Conservation (phyloP, 495 filamentous ascomycete genomes). For the Penicillium pancosmium region DNA sequence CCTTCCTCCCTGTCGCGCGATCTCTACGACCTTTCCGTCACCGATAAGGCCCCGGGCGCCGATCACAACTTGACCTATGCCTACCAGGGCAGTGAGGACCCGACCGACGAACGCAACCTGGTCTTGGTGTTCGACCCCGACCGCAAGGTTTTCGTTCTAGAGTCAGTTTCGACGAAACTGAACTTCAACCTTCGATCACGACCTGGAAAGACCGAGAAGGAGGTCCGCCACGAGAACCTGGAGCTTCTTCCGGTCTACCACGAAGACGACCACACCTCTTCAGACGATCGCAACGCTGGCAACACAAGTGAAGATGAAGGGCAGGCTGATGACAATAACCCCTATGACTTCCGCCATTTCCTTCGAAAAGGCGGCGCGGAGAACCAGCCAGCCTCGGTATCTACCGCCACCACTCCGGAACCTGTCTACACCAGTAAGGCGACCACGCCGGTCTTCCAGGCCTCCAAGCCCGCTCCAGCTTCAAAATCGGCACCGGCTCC, state of each 20-base stretch:
- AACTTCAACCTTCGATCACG: constrained; percentile 61
- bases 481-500: not conserved
- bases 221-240: constrained; percentile 45
- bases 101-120: constrained; percentile 42
- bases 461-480: constrained; percentile 20
- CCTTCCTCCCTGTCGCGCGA: constrained; percentile 40
- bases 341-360: constrained; percentile 63
- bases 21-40: constrained; percentile 52
- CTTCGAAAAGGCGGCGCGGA: constrained; percentile 44
- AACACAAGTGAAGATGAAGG: constrained; percentile 46
- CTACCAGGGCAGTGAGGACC: constrained; percentile 55
- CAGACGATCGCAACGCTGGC: constrained; percentile 44
- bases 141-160: constrained; percentile 53
- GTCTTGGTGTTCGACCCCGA: constrained; percentile 56
- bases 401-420: constrained; percentile 44
- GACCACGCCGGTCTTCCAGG: constrained; percentile 35
- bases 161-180: constrained; percentile 52
- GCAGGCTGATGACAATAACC: constrained; percentile 54
- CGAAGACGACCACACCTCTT: constrained; percentile 42
- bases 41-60: constrained; percentile 48
- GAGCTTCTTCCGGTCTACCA: constrained; percentile 47
- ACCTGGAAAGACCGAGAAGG: constrained; percentile 48
- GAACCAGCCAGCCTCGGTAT: constrained; percentile 38
- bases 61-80: constrained; percentile 48
- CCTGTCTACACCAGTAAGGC: constrained; percentile 36